Percentiles rank a stretch among this genome's conserved stretches.
Conservation (phyloP, 2,329 filamentous ascomycete species). For the Amesomyces nigricolor region DNA sequence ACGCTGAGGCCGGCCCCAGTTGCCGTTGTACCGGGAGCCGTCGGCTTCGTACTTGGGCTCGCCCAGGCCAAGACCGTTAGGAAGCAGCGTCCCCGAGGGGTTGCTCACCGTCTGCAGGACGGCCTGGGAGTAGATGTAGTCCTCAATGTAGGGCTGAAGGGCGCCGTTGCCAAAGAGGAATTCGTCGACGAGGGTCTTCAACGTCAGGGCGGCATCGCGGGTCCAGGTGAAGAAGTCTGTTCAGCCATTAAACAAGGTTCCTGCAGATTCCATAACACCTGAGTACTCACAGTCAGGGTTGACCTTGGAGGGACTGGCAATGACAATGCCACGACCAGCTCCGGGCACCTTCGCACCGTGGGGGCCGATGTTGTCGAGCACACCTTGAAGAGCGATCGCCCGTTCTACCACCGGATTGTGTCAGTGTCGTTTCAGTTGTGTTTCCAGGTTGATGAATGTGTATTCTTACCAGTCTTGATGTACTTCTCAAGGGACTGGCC, state of each 20-base stretch:
- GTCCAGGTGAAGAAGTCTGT: slow-evolving; percentile 75
- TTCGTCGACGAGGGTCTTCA: slow-evolving; percentile 62
- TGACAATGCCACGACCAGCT: slow-evolving; percentile 45
- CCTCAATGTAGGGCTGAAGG: slow-evolving; percentile 55
- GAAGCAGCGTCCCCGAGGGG: slow-evolving; percentile 54
- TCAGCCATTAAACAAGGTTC: background rate
- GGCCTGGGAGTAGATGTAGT: slow-evolving; percentile 64
- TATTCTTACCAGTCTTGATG: slow-evolving; percentile 9
- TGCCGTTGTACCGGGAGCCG: slow-evolving; percentile 54
- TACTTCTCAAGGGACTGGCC: slow-evolving; percentile 3
- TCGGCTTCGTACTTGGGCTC: slow-evolving; percentile 70
- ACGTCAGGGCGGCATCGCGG: slow-evolving; percentile 63
- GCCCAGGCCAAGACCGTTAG: slow-evolving; percentile 51
- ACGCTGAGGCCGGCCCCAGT: slow-evolving; percentile 70
- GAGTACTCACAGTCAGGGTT: slow-evolving; percentile 49
- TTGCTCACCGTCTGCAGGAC: slow-evolving; percentile 60
- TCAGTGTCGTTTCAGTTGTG: background rate
- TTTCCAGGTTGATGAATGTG: background rate
- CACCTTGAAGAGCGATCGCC: slow-evolving; percentile 44
- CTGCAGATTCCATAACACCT: background rate
- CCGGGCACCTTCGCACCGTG: slow-evolving; percentile 44
- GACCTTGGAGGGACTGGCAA: slow-evolving; percentile 48
- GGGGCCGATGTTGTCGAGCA: slow-evolving; percentile 55
- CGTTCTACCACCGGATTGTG: slow-evolving; percentile 41
- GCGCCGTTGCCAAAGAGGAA: slow-evolving; percentile 55